A percentile compares a stretch with the other conserved stretches of the same genome.
phyloP scores from a whole-genome alignment of 2,329 filamentous ascomycete genomes.

The Orbilia ellipsospora region DNA sequence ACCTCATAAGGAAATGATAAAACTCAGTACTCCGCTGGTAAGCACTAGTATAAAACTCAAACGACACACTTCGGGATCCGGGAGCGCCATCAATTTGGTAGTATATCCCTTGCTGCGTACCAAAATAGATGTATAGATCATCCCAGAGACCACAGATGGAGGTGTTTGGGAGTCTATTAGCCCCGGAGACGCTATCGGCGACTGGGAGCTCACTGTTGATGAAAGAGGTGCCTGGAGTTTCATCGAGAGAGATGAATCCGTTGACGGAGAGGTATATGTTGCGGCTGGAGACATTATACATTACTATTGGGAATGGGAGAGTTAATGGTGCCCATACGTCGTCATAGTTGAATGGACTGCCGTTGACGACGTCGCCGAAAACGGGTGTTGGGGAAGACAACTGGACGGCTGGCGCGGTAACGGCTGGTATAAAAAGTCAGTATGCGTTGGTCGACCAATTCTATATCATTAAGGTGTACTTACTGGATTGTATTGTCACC shows the following conservation, averaged over 20 bases:
- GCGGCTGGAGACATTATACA: conserved; percentile 37
- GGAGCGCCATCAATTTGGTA: conserved; percentile 40
- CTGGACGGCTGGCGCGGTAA: conserved; percentile 40
- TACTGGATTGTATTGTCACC: conserved; percentile 52
- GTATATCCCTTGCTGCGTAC: conserved; percentile 49
- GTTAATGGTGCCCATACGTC: conserved; percentile 30
- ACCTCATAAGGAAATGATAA: conserved; percentile 50
- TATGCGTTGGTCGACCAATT: not conserved
- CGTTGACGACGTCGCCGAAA: conserved; percentile 32
- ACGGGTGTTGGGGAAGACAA: conserved; percentile 42
- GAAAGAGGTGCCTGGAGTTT: conserved; percentile 38
- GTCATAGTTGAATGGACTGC: conserved; percentile 36
- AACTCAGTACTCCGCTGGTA: conserved; percentile 39
- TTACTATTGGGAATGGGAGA: conserved; percentile 37
- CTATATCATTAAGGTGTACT: not conserved
- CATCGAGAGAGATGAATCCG: conserved; percentile 47
- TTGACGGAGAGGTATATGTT: conserved; percentile 45
- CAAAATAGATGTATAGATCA: conserved; percentile 48
- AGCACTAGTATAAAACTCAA: conserved; percentile 50
- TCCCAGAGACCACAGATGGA: conserved; percentile 42
- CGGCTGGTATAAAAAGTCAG: conserved; percentile 20
- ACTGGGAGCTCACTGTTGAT: conserved; percentile 48
- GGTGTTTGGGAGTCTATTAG: conserved; percentile 42
- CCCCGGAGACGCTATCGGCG: conserved; percentile 6
- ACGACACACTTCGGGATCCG: conserved; percentile 21